Conservation (phyloP, 371 early-diverging fungal species). For the Rhizopus sp. region DNA sequence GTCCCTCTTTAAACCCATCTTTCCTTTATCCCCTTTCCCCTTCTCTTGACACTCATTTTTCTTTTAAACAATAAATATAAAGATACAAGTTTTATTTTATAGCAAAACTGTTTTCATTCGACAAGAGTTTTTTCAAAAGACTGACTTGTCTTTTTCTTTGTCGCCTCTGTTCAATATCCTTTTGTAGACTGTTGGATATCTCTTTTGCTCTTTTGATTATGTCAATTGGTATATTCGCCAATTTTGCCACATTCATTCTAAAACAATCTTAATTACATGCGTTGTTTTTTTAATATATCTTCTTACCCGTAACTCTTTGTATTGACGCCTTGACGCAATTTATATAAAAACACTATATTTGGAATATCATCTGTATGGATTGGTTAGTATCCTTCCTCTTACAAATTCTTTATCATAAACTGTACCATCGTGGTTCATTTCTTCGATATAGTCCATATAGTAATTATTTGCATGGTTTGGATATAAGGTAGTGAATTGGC, state of each 20-base stretch:
- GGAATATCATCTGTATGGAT: conserved; percentile 14
- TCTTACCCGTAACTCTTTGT: conserved; percentile 73
- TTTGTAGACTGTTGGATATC: conserved; percentile 43
- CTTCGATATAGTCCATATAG: conserved; percentile 77
- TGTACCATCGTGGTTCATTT: conserved; percentile 28
- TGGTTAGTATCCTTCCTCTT: not conserved
- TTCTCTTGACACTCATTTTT: too few relatives aligned
- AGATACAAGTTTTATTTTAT: not conserved
- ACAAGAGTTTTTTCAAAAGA: too few relatives aligned
- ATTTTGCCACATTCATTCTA: conserved; percentile 80
- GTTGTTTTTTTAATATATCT: not conserved
- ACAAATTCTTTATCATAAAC: not conserved
- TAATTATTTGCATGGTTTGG: conserved; percentile 47
- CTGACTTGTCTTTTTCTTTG: not conserved
- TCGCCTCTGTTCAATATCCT: conserved; percentile 5
- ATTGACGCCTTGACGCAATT: conserved; percentile 78
- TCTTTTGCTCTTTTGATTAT: conserved; percentile 19
- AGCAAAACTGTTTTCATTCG: not conserved
- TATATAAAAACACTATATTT: conserved; percentile 84
- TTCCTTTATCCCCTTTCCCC: too few relatives aligned
- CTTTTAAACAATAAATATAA: too few relatives aligned
- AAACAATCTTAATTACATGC: not conserved
- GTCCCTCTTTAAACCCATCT: too few relatives aligned
- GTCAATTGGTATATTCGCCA: conserved; percentile 68
- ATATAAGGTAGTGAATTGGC: conserved; percentile 47